These are phyloP conservation scores for Kodamaea sp. DNA, from an alignment of 1,139 yeast genomes.

Conservation along the genomic window DNA sequence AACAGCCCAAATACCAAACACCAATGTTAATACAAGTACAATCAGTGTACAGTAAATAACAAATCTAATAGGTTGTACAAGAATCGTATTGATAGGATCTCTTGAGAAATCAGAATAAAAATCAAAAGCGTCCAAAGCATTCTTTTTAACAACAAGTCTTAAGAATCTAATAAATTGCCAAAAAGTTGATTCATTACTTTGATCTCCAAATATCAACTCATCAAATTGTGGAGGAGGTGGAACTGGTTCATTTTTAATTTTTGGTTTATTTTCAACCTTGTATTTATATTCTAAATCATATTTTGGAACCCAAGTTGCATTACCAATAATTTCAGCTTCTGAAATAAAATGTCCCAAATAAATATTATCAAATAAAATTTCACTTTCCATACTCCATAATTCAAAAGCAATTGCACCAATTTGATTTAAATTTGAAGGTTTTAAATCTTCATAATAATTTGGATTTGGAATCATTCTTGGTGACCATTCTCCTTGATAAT, in stretches of 20 bases:
- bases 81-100: slow-evolving; percentile 42
- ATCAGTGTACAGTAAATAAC: slow-evolving; percentile 43
- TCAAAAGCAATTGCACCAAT: slow-evolving; percentile 87
- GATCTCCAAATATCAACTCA: slow-evolving; percentile 30
- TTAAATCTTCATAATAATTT: slow-evolving; percentile 53
- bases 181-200: slow-evolving; percentile 19
- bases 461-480: slow-evolving; percentile 70
- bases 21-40: slow-evolving; percentile 35
- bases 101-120: slow-evolving; percentile 35
- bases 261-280: slow-evolving; percentile 37
- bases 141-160: slow-evolving; percentile 18
- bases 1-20: slow-evolving; percentile 40
- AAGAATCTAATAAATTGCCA: slow-evolving; percentile 22
- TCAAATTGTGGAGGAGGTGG: slow-evolving; percentile 42
- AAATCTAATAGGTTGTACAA: slow-evolving; percentile 47
- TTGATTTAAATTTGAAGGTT: slow-evolving; percentile 55
- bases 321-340: slow-evolving; percentile 84
- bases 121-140: slow-evolving; percentile 25
- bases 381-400: slow-evolving; percentile 80
- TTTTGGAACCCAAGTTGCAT: slow-evolving; percentile 66
- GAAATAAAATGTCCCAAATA: slow-evolving; percentile 77
- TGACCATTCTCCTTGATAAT: slow-evolving; percentile 75
- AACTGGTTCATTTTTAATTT: slow-evolving; percentile 32
- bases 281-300: slow-evolving; percentile 48
- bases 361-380: slow-evolving; percentile 75